Evolutionary conservation across 306 rosid genomes (phyloP), one percentile per base, ranked within the genome.

Genomic region (Ormosia emarginata): DNA sequence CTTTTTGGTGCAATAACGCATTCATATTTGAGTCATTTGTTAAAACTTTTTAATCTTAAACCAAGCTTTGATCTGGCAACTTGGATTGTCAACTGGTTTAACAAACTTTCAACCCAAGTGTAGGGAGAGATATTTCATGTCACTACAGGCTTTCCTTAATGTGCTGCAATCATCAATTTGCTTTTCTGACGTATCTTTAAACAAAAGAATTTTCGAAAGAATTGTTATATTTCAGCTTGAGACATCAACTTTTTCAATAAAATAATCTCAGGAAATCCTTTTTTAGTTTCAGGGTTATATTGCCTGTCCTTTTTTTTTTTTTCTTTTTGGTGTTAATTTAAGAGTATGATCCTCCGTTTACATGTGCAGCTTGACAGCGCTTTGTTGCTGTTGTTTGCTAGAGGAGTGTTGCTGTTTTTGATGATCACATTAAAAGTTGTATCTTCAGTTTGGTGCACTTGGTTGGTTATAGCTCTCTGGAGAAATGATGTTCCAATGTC

Each of bases 321-420:
- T 12, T 1, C 30, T 63, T 77, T 77, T 33, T 55, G 29, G 70
- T 36, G 39, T 44, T 57, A 62, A 44, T 50, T 72, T 37, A 53
- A 65, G 78, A 32, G 62, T 58, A 36, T 10, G 58, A 55, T 79
- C 43, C 58, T 71, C 71, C 8, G 47, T 84, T 75, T 56, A 15
- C 53, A 49, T 74, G 66, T 83, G 90, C 97, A 93, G 99, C 84
- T 86, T 93, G 79, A 84, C 94, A 32, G 92, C 95, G 1, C 89
- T 95, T 41, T 95, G 95, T 83, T 95, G 98, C 85, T 93, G 99
- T 81, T 95, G 92, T 83, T 34, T 95, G 88, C 66, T 95, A 72
- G 99, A 95, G 87, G 98, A 95, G 83, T 87, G 94, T 67, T 89
- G 90, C 85, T 88, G 76, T 36, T 82, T 83, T 43, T 89, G 82